Evolutionary conservation across 148 eudicot genomes (phyloP).

Genomic region (Fallopia convolvulus): DNA sequence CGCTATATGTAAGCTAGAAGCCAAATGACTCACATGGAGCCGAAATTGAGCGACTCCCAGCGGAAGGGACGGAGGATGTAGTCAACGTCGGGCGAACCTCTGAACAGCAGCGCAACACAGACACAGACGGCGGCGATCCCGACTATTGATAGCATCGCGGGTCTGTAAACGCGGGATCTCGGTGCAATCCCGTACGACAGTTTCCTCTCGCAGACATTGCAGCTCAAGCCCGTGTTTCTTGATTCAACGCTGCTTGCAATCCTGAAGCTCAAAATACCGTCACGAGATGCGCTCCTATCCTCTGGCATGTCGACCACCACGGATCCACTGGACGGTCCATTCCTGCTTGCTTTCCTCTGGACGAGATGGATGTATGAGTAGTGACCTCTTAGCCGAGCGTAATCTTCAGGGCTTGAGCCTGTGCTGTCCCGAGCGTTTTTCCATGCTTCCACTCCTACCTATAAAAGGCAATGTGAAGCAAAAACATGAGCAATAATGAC

Average conservation of each 20-base stretch:
- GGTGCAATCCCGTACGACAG: background rate
- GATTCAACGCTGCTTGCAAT: background rate
- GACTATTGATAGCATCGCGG: conserved; percentile 73
- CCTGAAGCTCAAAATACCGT: background rate
- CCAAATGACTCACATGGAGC: conserved; percentile 25
- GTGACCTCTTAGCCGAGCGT: conserved; percentile 41
- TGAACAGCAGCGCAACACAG: conserved; percentile 63
- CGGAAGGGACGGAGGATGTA: conserved; percentile 30
- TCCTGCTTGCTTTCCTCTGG: conserved; percentile 31
- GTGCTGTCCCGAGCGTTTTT: conserved; percentile 35
- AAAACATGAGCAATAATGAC: background rate
- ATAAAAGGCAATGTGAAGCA: background rate
- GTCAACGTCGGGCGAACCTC: conserved; percentile 46
- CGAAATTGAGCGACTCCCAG: conserved; percentile 63
- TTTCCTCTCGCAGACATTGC: background rate
- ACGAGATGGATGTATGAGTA: conserved; percentile 40
- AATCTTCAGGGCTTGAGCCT: conserved; percentile 49
- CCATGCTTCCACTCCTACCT: conserved; percentile 69
- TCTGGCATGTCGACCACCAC: conserved; percentile 34
- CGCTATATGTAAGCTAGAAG: background rate
- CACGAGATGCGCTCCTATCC: background rate
- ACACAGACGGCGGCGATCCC: conserved; percentile 87
- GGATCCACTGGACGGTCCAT: background rate
- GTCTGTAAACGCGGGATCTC: conserved; percentile 33
- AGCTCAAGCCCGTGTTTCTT: background rate